These are phyloP conservation scores for Myochromella boudieri DNA, from an alignment of 768 basidiomycete genomes.

Conservation along the genomic window DNA sequence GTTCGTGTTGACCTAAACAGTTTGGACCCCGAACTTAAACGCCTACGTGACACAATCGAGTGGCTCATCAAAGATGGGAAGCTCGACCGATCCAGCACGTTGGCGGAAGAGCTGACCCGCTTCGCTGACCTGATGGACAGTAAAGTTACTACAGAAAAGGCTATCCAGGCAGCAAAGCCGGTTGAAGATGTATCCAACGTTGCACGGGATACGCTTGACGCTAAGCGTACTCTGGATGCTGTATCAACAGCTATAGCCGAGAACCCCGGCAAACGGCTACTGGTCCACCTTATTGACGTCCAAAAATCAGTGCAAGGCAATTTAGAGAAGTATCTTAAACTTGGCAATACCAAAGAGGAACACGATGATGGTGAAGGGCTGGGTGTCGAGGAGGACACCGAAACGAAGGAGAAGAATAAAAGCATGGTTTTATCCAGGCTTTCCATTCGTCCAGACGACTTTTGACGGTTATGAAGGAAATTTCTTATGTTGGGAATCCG, in stretches of 20 bases:
- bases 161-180: conserved; percentile 11
- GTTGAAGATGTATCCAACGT: conserved; percentile 7
- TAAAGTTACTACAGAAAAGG: conserved; percentile 22
- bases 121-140: conserved; percentile 29
- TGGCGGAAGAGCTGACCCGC: conserved; percentile 21
- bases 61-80: conserved; percentile 22
- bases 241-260: conserved; percentile 17
- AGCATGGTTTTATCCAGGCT: background rate
- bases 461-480: too few species aligned
- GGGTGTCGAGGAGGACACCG: conserved; percentile 1
- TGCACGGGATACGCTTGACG: conserved; percentile 12
- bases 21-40: background rate
- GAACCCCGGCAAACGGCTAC: conserved; percentile 19
- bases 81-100: conserved; percentile 20
- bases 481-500: too few species aligned
- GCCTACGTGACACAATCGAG: conserved; percentile 23
- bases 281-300: conserved; percentile 37
- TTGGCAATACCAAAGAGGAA: too few species aligned
- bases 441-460: too few species aligned
- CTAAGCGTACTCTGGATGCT: conserved; percentile 17
- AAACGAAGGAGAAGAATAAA: background rate
- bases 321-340: conserved; percentile 13
- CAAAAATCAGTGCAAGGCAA: conserved; percentile 33
- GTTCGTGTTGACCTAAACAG: background rate
- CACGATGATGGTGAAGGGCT: conserved; percentile 10